These are phyloP conservation scores for Botrytis byssoidea DNA, from an alignment of 2,329 filamentous ascomycete genomes.

Conservation along the genomic window DNA sequence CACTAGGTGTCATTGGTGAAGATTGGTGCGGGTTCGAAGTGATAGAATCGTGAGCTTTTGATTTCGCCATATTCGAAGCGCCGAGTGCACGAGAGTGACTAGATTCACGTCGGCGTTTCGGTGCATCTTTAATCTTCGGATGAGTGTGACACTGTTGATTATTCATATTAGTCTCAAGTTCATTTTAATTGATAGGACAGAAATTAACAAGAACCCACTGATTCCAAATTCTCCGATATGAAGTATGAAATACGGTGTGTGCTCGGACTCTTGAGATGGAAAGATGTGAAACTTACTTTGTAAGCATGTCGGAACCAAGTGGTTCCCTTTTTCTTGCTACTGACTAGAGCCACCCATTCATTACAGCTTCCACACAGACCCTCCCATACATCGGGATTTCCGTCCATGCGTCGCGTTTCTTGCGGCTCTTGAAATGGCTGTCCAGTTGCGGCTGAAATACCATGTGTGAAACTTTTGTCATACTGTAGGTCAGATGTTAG, in stretches of 20 bases:
- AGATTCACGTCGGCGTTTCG: conserved; percentile 65
- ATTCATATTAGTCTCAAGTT: conserved; percentile 5
- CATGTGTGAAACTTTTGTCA: conserved; percentile 86
- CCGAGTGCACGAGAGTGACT: conserved; percentile 45
- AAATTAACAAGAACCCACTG: background rate
- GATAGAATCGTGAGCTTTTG: conserved; percentile 27
- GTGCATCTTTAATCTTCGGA: conserved; percentile 68
- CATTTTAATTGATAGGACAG: background rate
- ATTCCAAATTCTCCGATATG: background rate
- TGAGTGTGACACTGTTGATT: conserved; percentile 61
- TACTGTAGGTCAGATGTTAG: conserved; percentile 50
- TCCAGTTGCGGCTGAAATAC: conserved; percentile 79
- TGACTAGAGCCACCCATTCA: conserved; percentile 78
- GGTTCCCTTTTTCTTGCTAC: conserved; percentile 88
- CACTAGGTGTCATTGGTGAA: conserved; percentile 44
- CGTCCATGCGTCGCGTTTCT: conserved; percentile 72
- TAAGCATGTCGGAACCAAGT: conserved; percentile 90
- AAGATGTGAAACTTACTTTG: conserved; percentile 56
- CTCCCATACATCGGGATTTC: conserved; percentile 79
- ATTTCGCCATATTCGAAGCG: conserved; percentile 46
- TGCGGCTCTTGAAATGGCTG: conserved; percentile 75
- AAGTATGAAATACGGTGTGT: background rate
- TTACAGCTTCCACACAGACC: conserved; percentile 75
- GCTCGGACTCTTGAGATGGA: background rate
- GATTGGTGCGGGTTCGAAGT: conserved; percentile 39